Percentiles rank a stretch among this genome's conserved stretches.
Conservation (phyloP, 768 basidiomycete species). For the Tricholoma sp. region DNA sequence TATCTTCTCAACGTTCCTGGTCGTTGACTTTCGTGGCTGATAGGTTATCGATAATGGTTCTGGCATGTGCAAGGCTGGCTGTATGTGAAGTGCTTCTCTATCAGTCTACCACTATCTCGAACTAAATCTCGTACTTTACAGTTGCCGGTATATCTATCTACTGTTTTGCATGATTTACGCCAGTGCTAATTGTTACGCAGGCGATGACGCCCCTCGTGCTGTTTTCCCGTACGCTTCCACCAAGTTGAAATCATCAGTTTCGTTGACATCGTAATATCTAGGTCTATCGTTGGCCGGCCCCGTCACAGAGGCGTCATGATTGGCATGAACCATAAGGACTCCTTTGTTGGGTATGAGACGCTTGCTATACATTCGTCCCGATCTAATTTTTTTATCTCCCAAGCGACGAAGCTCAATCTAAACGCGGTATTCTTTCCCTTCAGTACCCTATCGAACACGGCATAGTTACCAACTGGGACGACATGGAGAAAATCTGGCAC, state of each 20-base stretch:
- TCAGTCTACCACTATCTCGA: slow-evolving; percentile 11
- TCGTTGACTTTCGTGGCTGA: slow-evolving; percentile 1
- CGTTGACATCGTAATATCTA: slow-evolving; percentile 19
- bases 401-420: slow-evolving; percentile 89
- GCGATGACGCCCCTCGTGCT: slow-evolving; percentile 86
- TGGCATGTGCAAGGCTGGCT: slow-evolving; percentile 99
- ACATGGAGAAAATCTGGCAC: slow-evolving; percentile 99
- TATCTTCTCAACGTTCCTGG: not conserved
- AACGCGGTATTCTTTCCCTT: slow-evolving; percentile 90
- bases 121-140: slow-evolving; percentile 23
- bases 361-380: not conserved
- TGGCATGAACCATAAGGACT: slow-evolving; percentile 95
- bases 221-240: slow-evolving; percentile 84
- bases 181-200: slow-evolving; percentile 32
- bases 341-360: slow-evolving; percentile 77
- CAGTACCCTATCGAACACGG: slow-evolving; percentile 95
- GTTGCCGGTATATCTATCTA: slow-evolving; percentile 53
- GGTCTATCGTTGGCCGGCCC: slow-evolving; percentile 91
- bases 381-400: slow-evolving; percentile 12
- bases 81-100: slow-evolving; percentile 50
- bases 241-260: not conserved
- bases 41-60: slow-evolving; percentile 93
- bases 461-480: slow-evolving; percentile 97
- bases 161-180: not conserved
- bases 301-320: slow-evolving; percentile 96